Percentiles rank a stretch among this genome's conserved stretches.
Conservation (phyloP, 2,329 filamentous ascomycete species). For the Zalaria sp. region DNA sequence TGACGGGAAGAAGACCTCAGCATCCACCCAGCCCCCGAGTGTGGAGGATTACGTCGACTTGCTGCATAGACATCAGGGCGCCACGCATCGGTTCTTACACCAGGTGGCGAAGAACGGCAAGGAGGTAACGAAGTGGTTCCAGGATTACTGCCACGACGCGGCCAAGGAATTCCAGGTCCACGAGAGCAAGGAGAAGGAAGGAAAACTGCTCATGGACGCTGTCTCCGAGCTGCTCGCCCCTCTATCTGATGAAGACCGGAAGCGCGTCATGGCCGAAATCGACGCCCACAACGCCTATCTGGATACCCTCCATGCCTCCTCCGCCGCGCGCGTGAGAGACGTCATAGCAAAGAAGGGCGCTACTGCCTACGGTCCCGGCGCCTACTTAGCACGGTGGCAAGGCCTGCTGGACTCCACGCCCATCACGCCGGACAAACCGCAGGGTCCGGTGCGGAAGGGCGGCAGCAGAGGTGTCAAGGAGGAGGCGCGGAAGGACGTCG, state of each 20-base stretch:
- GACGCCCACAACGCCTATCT: conserved; percentile 51
- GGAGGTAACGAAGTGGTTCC: conserved; percentile 47
- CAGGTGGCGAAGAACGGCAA: conserved; percentile 54
- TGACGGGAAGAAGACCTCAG: conserved; percentile 10
- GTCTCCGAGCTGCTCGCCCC: conserved; percentile 27
- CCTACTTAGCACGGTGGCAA: conserved; percentile 62
- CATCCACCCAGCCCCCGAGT: conserved; percentile 31
- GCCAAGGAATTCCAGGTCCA: conserved; percentile 38
- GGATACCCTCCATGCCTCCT: conserved; percentile 37
- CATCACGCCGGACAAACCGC: conserved; percentile 45
- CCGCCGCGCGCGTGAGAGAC: conserved; percentile 39
- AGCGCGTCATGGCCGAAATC: conserved; percentile 35
- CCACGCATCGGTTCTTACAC: conserved; percentile 58
- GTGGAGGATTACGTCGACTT: conserved; percentile 61
- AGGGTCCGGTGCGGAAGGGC: conserved; percentile 36
- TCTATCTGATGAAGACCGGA: conserved; percentile 34
- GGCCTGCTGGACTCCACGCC: conserved; percentile 53
- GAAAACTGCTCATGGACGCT: conserved; percentile 8
- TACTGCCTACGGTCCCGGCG: conserved; percentile 49
- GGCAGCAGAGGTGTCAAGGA: conserved; percentile 20
- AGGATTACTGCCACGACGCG: conserved; percentile 44
- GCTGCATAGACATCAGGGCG: conserved; percentile 47
- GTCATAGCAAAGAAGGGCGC: conserved; percentile 31
- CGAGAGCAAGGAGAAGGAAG: conserved; percentile 6
- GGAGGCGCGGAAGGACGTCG: conserved; percentile 19